These are phyloP conservation scores for Candida ortonii DNA, from an alignment of 805 yeast species.

Conservation along the genomic window DNA sequence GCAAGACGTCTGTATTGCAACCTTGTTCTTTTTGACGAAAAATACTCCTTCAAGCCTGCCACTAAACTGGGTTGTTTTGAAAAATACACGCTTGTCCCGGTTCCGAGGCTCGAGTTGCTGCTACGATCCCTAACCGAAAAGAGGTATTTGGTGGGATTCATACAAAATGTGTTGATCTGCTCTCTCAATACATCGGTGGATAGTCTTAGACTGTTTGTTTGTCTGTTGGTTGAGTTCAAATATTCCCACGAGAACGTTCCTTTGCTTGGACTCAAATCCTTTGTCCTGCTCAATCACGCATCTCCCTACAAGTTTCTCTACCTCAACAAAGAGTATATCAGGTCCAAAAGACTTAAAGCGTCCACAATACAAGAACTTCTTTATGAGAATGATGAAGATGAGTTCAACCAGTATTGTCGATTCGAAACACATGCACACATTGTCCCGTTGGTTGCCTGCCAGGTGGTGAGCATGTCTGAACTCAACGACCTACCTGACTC, in stretches of 20 bases:
- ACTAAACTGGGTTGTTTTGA: background rate
- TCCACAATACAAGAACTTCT: constrained; percentile 10
- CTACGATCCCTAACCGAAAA: constrained; percentile 4
- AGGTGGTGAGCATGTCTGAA: constrained; percentile 11
- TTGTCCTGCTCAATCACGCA: constrained; percentile 12
- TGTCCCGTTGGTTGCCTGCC: constrained; percentile 13
- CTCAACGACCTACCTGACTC: constrained; percentile 16
- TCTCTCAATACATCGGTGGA: constrained; percentile 10
- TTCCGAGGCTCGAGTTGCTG: constrained; percentile 6
- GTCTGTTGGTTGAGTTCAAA: constrained; percentile 18
- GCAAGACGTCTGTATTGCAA: constrained; percentile 12
- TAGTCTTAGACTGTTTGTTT: constrained; percentile 10
- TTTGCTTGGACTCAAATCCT: constrained; percentile 16
- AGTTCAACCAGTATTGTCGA: constrained; percentile 7
- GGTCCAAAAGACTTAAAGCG: constrained; percentile 4
- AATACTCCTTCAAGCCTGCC: constrained; percentile 4
- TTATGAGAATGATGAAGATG: constrained; percentile 21
- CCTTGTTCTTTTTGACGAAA: constrained; percentile 16
- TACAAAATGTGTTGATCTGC: constrained; percentile 14
- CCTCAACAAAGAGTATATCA: constrained; percentile 12
- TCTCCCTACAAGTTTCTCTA: constrained; percentile 11
- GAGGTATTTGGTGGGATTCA: constrained; percentile 7
- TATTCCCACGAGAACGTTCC: constrained; percentile 9
- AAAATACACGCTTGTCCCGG: constrained; percentile 8
- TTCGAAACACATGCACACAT: constrained; percentile 1